These are phyloP conservation scores for Yamadazyma laniorum DNA, from an alignment of 805 yeast genomes.

Conservation along the genomic window DNA sequence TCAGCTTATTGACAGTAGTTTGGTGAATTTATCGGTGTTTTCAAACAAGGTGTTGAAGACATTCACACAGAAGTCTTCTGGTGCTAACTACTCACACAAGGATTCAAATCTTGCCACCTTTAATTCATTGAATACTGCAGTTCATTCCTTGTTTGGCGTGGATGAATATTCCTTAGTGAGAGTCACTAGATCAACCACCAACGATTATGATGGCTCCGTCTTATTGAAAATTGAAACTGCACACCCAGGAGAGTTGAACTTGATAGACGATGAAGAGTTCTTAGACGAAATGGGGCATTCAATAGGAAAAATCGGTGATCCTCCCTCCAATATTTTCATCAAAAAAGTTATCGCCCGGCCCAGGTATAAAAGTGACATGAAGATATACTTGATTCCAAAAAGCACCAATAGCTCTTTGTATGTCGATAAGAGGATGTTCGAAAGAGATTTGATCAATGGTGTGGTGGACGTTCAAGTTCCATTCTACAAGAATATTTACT, in stretches of 20 bases:
- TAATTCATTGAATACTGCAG: constrained; percentile 47
- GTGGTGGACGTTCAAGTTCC: constrained; percentile 37
- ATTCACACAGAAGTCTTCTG: constrained; percentile 15
- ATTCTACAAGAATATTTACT: constrained; percentile 16
- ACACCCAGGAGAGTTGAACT: constrained; percentile 48
- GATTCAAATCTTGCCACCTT: constrained; percentile 21
- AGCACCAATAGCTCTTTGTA: constrained; percentile 38
- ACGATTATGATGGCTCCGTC: constrained; percentile 50
- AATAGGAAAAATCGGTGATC: constrained; percentile 41
- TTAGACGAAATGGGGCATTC: constrained; percentile 36
- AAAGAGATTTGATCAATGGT: constrained; percentile 51
- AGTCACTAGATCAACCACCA: constrained; percentile 54
- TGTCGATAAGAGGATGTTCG: constrained; percentile 49
- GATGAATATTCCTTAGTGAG: constrained; percentile 46
- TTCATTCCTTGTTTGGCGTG: constrained; percentile 40
- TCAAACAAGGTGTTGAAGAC: constrained; percentile 38
- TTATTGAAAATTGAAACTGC: constrained; percentile 55
- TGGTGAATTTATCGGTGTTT: constrained; percentile 36
- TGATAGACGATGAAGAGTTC: constrained; percentile 50
- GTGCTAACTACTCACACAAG: neutral
- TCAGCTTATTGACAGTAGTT: constrained; percentile 37
- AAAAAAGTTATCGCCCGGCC: constrained; percentile 62
- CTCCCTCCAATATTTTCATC: constrained; percentile 48
- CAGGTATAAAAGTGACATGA: constrained; percentile 61
- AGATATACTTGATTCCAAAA: constrained; percentile 53